A percentile compares a stretch with the other conserved stretches of the same genome.
Evolutionary conservation across 2,329 filamentous ascomycete genomes (phyloP).

Genomic region (Clarireedia hainanense): DNA sequence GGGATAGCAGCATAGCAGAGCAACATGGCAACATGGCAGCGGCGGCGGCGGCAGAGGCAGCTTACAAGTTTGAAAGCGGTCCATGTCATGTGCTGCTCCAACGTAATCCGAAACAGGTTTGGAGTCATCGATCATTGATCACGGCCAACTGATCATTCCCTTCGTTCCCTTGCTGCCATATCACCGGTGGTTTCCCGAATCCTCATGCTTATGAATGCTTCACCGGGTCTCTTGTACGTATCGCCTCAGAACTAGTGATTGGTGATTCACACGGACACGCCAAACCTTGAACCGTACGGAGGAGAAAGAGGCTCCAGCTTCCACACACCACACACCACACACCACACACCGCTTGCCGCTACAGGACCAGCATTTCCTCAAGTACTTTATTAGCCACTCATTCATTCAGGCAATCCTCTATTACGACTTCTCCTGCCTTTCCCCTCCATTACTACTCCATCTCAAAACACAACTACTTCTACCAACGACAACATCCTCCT

Average conservation of each 20-base stretch:
- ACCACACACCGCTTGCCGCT: constrained; percentile 4
- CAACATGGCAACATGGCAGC: too few relatives aligned
- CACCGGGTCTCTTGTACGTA: not conserved
- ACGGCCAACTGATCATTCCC: not conserved
- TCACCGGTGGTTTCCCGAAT: not conserved
- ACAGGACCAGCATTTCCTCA: not conserved
- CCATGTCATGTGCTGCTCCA: too few relatives aligned
- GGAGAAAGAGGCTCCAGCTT: too few relatives aligned
- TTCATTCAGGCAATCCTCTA: not conserved
- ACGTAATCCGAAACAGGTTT: not conserved
- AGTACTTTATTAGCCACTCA: not conserved
- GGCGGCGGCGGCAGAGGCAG: too few relatives aligned
- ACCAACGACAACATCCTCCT: constrained; percentile 3
- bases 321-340: constrained; percentile 2
- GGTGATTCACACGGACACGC: not conserved
- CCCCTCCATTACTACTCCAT: not conserved
- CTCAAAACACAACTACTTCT: constrained; percentile 6
- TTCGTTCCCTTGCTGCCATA: not conserved
- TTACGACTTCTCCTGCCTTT: not conserved
- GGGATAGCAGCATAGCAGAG: too few relatives aligned
- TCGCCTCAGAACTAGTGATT: not conserved
- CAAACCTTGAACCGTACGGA: too few relatives aligned
- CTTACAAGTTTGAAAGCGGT: too few relatives aligned
- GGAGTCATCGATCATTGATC: too few relatives aligned
- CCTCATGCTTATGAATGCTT: not conserved